These are phyloP conservation scores for Stenocarpella maydis DNA, from an alignment of 2,329 filamentous ascomycete genomes.

Conservation along the genomic window DNA sequence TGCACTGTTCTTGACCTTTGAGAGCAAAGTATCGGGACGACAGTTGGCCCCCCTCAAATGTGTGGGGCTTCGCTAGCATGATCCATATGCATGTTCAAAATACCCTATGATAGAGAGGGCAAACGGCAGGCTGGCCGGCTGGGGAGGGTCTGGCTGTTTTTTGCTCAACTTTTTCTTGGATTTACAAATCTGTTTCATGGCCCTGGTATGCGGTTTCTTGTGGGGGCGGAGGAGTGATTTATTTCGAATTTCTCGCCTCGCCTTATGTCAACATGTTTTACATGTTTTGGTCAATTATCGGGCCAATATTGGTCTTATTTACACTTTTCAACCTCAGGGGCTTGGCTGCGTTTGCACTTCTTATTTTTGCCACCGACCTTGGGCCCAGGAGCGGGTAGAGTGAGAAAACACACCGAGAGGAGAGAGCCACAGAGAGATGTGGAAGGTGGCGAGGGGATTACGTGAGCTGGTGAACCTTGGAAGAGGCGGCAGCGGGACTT, in stretches of 20 bases:
- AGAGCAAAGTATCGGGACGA: constrained; percentile 3
- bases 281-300: constrained; percentile 21
- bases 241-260: neutral
- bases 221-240: neutral
- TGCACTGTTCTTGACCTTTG: constrained; percentile 25
- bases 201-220: neutral
- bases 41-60: neutral
- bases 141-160: constrained; percentile 17
- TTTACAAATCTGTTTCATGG: constrained; percentile 2
- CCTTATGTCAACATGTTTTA: neutral
- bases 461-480: neutral
- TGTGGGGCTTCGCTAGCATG: constrained; percentile 27
- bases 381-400: neutral
- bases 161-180: constrained; percentile 20
- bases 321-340: neutral
- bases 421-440: neutral
- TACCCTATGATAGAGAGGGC: constrained; percentile 35
- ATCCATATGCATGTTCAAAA: constrained; percentile 34
- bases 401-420: neutral
- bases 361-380: neutral
- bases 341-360: constrained; percentile 17
- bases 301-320: neutral
- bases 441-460: neutral
- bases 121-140: neutral
- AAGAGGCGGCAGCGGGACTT: neutral